Evolutionary conservation across 2,329 filamentous ascomycete species (phyloP), one percentile per base, ranked within the genome.

Genomic region (Teratosphaeria pseudoeucalypti): DNA sequence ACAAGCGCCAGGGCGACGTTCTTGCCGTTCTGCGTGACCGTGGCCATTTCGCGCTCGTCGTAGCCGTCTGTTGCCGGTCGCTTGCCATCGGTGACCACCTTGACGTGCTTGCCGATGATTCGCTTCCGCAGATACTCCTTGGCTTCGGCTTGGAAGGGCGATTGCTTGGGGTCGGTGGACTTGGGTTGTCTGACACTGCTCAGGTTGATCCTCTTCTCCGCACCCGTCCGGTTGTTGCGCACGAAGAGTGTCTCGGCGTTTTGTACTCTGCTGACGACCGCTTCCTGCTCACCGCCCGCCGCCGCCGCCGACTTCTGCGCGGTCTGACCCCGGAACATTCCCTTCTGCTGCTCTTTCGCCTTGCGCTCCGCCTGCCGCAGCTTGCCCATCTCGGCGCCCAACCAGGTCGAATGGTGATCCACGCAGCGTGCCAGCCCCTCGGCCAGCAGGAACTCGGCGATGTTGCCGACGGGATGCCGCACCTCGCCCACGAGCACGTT

Each of bases 61-160:
- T 92, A 99, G 10, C 89, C 92, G 64, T 96, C 92, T 2, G 82
- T 87, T 2, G 90, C 91, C 52, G 92, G 87, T 76, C 94, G 92
- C 73, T 90, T 90, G 60, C 94, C 94, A 72, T 99, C 92, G 61
- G 96, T 85, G 58, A 83, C 87, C 59, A 96, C 85, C 73, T 88
- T 89, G 65, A 97, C 90, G 66, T 96, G 90, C 80, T 99, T 99
- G 62, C 92, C 94, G 70, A 99, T 99, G 34, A 96, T 75, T 74
- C 87, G 90, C 81, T 96, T 96, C 58, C 94, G 86, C 64, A 97
- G 75, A 72, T 92, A 97, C 73, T 99, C 94, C 79, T 99, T 99
- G 34, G 94, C 92, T 71, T 96, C 92, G 12, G 94, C 88, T 66
- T 85, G 83, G 79, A 92, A 99, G 0, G 91, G 90, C 49, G 89